Evolutionary conservation across 257 asterid species (phyloP).

Genomic region (Ligustrum vulgare): DNA sequence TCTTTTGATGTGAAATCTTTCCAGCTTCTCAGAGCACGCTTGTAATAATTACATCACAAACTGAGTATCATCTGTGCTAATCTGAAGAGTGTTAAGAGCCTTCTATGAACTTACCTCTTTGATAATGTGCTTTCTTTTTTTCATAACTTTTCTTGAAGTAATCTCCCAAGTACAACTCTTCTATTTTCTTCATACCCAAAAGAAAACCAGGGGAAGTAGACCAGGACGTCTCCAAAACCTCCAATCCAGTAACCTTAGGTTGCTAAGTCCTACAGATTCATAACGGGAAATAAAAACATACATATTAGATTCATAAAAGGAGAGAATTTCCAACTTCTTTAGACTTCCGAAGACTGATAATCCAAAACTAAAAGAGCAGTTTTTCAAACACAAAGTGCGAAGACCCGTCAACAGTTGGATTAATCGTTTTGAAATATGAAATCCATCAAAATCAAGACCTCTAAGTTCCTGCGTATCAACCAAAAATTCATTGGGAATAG

Average conservation of each 20-base stretch:
- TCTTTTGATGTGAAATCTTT: neutral
- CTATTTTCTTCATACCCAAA: constrained; percentile 7
- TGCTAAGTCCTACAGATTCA: neutral
- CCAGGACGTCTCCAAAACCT: neutral
- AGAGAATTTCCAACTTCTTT: constrained; percentile 14
- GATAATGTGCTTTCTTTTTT: neutral
- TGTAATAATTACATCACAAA: constrained; percentile 2
- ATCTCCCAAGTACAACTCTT: constrained; percentile 16
- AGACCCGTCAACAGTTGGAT: neutral
- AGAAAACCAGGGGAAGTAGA: constrained; percentile 1
- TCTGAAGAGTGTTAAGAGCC: neutral
- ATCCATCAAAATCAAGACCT: neutral
- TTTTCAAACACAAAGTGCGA: neutral
- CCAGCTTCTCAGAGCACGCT: neutral
- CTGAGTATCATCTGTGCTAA: neutral
- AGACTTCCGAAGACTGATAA: constrained; percentile 14
- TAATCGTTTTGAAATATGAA: neutral
- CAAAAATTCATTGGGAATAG: neutral
- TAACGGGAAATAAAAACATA: no score
- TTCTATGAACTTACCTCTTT: neutral
- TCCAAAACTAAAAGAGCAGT: neutral
- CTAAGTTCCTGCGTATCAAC: neutral
- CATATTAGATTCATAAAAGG: neutral
- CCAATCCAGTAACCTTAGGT: neutral
- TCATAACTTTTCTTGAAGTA: neutral